These are phyloP conservation scores for Monosporascus sp. DNA, from an alignment of 2,329 filamentous ascomycete genomes.

Conservation along the genomic window DNA sequence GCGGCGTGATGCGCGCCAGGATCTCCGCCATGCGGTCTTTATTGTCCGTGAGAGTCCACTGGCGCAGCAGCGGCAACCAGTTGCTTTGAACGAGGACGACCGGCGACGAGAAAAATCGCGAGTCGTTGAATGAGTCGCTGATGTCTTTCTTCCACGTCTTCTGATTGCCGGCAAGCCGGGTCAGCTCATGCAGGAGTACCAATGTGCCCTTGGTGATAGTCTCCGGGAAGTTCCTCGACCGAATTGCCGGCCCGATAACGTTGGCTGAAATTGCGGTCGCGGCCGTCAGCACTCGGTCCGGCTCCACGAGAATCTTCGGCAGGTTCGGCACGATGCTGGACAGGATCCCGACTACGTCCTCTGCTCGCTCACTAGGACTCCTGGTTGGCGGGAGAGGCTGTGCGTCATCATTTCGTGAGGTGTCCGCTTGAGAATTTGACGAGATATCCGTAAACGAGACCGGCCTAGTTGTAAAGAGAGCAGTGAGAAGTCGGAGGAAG, in stretches of 20 bases:
- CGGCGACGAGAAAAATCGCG: slow-evolving; percentile 73
- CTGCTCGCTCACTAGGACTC: slow-evolving; percentile 46
- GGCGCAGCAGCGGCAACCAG: slow-evolving; percentile 79
- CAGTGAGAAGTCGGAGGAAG: slow-evolving; percentile 79
- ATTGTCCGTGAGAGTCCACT: slow-evolving; percentile 78
- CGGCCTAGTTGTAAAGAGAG: slow-evolving; percentile 88
- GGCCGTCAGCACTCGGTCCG: slow-evolving; percentile 74
- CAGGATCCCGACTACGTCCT: slow-evolving; percentile 77
- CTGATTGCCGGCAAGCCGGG: slow-evolving; percentile 71
- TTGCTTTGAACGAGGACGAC: slow-evolving; percentile 60
- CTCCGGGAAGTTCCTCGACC: slow-evolving; percentile 80
- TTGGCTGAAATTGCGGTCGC: slow-evolving; percentile 77
- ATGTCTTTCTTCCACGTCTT: slow-evolving; percentile 94
- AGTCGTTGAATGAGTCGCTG: slow-evolving; percentile 84
- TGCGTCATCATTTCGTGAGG: slow-evolving; percentile 32
- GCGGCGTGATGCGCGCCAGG: slow-evolving; percentile 70
- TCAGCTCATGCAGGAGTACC: slow-evolving; percentile 69
- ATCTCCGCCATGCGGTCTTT: slow-evolving; percentile 80
- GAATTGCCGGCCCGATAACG: slow-evolving; percentile 75
- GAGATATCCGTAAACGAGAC: slow-evolving; percentile 60
- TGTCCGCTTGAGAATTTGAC: slow-evolving; percentile 33
- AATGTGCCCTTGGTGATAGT: slow-evolving; percentile 71
- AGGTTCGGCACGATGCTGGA: slow-evolving; percentile 74
- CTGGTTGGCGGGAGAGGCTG: slow-evolving; percentile 20
- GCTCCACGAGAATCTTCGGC: slow-evolving; percentile 76